A percentile compares a stretch with the other conserved stretches of the same genome.
These are phyloP conservation scores for Mycena amicta DNA, from an alignment of 768 basidiomycete genomes.

Conservation along the genomic window DNA sequence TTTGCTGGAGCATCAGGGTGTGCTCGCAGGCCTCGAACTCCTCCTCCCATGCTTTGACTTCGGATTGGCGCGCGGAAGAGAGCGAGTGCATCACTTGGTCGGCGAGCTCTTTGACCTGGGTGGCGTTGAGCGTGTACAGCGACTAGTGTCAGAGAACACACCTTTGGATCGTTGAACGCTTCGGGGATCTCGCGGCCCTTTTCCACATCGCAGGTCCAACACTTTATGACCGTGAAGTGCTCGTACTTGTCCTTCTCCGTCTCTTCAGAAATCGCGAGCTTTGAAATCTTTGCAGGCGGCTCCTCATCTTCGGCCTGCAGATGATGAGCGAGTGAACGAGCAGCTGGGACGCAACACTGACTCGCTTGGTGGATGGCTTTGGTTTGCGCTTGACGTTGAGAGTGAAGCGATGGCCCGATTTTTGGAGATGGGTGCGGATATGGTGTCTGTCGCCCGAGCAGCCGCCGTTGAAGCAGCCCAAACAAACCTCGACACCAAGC, in stretches of 20 bases:
- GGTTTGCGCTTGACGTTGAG: constrained; percentile 78
- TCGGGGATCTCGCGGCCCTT: constrained; percentile 49
- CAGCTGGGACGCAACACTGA: constrained; percentile 40
- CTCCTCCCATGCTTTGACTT: constrained; percentile 98
- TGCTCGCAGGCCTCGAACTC: constrained; percentile 90
- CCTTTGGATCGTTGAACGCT: constrained; percentile 38
- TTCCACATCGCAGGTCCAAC: constrained; percentile 70
- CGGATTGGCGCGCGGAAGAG: constrained; percentile 89
- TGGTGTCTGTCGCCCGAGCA: constrained; percentile 76
- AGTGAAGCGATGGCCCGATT: constrained; percentile 74
- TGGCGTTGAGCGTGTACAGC: not conserved
- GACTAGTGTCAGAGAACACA: constrained; percentile 21
- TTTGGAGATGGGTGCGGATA: constrained; percentile 68
- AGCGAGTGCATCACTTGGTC: constrained; percentile 77
- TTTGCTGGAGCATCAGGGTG: constrained; percentile 49
- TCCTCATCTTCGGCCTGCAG: constrained; percentile 71
- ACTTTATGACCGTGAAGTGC: constrained; percentile 61
- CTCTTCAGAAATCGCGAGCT: constrained; percentile 85
- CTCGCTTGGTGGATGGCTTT: constrained; percentile 66
- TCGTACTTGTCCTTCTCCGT: constrained; percentile 90
- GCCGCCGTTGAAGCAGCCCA: constrained; percentile 92
- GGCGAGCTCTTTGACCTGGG: constrained; percentile 58
- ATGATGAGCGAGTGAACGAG: not conserved
- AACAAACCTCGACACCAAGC: constrained; percentile 84
- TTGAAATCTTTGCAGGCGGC: constrained; percentile 87